Conservation (phyloP, 1,139 yeast genomes). For the Diutina ranongensis region DNA sequence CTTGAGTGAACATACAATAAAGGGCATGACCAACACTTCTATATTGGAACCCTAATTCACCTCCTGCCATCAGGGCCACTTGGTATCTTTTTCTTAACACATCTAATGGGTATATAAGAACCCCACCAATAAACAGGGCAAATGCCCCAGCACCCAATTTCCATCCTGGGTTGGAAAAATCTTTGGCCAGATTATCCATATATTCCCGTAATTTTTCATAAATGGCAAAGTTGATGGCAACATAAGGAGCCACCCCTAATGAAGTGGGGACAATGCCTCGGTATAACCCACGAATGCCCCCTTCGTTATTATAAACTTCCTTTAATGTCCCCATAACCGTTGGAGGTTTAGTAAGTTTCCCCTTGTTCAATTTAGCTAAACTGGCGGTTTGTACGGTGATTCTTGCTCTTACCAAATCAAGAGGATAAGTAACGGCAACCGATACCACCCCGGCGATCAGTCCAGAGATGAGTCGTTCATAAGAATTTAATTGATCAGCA, state of each 20-base stretch:
- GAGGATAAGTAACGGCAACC: slow-evolving; percentile 79
- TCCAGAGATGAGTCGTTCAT: slow-evolving; percentile 63
- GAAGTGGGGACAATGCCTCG: slow-evolving; percentile 84
- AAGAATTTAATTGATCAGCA: neutral
- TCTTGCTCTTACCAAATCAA: slow-evolving; percentile 85
- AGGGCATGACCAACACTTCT: slow-evolving; percentile 64
- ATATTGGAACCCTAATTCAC: slow-evolving; percentile 73
- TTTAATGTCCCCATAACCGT: slow-evolving; percentile 51
- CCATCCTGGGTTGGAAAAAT: slow-evolving; percentile 36
- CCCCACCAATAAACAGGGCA: slow-evolving; percentile 60
- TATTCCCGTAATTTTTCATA: slow-evolving; percentile 70
- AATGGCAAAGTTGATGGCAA: slow-evolving; percentile 82
- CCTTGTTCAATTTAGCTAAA: slow-evolving; percentile 37
- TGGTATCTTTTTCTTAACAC: slow-evolving; percentile 82
- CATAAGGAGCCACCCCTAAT: slow-evolving; percentile 92
- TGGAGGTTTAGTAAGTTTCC: slow-evolving; percentile 43
- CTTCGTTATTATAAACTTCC: slow-evolving; percentile 61
- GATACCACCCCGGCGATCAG: slow-evolving; percentile 73
- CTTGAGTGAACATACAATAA: slow-evolving; percentile 50
- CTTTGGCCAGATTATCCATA: slow-evolving; percentile 24
- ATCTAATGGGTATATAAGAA: slow-evolving; percentile 84
- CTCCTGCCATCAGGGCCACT: slow-evolving; percentile 74
- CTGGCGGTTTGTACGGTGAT: slow-evolving; percentile 84
- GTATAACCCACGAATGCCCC: slow-evolving; percentile 69
- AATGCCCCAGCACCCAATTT: slow-evolving; percentile 74